Conservation (phyloP, 2,329 filamentous ascomycete species). For the Metarhizium album region DNA sequence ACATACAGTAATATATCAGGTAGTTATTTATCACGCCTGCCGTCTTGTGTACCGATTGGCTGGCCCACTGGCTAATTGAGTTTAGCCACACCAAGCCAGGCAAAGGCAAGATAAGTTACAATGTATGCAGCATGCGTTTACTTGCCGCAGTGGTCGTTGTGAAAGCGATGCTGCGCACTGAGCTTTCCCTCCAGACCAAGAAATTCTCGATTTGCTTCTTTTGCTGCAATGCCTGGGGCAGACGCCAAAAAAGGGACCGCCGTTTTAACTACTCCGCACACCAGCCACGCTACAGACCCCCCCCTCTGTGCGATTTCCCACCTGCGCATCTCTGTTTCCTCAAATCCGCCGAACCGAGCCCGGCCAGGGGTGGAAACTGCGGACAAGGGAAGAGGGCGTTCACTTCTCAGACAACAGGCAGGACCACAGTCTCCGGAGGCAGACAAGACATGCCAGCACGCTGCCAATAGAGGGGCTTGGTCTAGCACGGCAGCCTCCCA, state of each 20-base stretch:
- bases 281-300: too few relatives aligned
- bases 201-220: too few relatives aligned
- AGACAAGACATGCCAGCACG: background rate
- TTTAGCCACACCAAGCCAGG: background rate
- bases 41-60: slow-evolving; percentile 3
- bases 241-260: too few relatives aligned
- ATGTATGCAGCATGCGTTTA: background rate
- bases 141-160: background rate
- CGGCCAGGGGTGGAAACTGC: too few relatives aligned
- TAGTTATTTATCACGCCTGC: background rate
- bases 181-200: too few relatives aligned
- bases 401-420: background rate
- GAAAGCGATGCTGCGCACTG: too few relatives aligned
- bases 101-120: background rate
- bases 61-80: background rate
- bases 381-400: too few relatives aligned
- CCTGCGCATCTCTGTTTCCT: too few relatives aligned
- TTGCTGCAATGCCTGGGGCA: too few relatives aligned
- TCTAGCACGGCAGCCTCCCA: background rate
- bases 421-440: background rate
- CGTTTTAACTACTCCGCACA: too few relatives aligned
- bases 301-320: too few relatives aligned
- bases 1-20: background rate
- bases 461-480: background rate
- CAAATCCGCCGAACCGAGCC: too few relatives aligned